Evolutionary conservation across 2,329 filamentous ascomycete species (phyloP).

Genomic region (Fusarium haematococcum): DNA sequence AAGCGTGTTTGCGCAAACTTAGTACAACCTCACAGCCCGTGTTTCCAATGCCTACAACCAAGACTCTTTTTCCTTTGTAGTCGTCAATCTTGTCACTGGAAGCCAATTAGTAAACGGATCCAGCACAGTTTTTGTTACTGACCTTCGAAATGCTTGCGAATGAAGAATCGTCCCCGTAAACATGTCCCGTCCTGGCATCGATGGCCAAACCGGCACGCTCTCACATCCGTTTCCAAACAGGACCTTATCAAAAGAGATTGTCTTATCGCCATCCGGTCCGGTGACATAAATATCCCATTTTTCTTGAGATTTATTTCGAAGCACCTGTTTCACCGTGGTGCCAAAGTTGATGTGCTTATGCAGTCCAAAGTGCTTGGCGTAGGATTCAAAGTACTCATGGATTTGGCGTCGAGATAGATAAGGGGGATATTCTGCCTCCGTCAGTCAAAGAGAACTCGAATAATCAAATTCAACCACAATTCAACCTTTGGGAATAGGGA

Average conservation of each 20-base stretch:
- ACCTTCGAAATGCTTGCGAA: conserved; percentile 6
- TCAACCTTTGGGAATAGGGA: conserved; percentile 9
- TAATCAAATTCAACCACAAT: too few species aligned
- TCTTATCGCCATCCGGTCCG: neutral
- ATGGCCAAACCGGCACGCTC: neutral
- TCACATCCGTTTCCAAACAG: neutral
- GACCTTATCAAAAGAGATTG: neutral
- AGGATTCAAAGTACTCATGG: conserved; percentile 4
- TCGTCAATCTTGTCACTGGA: neutral
- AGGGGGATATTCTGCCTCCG: neutral
- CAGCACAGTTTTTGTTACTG: neutral
- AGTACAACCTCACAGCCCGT: conserved; percentile 1
- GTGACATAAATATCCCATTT: neutral
- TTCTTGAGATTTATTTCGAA: neutral
- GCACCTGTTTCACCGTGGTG: neutral
- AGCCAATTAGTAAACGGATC: neutral
- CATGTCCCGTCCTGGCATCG: neutral
- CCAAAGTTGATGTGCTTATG: conserved; percentile 1
- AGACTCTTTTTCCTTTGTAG: neutral
- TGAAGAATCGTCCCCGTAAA: conserved; percentile 1
- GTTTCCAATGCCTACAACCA: conserved; percentile 7
- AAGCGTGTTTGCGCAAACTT: neutral
- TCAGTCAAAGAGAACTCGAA: neutral
- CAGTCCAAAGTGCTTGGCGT: neutral
- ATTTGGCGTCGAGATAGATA: neutral